These are phyloP conservation scores for Grosmannia huntii DNA, from an alignment of 2,329 filamentous ascomycete species.

Conservation along the genomic window DNA sequence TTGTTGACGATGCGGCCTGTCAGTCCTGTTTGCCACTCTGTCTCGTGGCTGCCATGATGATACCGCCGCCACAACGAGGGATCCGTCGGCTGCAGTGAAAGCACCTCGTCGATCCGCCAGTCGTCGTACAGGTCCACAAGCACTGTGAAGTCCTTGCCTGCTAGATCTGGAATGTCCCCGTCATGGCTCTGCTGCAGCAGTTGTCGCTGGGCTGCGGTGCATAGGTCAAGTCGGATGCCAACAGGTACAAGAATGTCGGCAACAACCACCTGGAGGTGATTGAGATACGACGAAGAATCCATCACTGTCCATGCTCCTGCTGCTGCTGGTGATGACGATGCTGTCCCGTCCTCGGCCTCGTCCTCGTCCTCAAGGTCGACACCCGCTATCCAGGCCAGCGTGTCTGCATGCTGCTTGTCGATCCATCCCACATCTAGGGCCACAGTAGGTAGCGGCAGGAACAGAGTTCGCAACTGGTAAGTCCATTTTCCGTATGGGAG, in stretches of 20 bases:
- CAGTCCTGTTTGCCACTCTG: background rate
- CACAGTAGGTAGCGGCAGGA: conserved; percentile 4
- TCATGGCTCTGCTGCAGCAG: background rate
- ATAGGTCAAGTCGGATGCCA: background rate
- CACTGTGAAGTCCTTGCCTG: conserved; percentile 9
- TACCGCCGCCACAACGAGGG: background rate
- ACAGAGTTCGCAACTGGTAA: conserved; percentile 1
- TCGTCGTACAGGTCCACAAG: conserved; percentile 11
- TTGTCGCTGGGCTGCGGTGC: background rate
- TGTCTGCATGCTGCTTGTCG: conserved; percentile 8
- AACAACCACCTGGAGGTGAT: conserved; percentile 5
- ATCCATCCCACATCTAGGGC: conserved; percentile 11
- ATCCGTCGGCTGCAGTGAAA: conserved; percentile 3
- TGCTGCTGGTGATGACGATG: background rate
- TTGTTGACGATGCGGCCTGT: conserved; percentile 5
- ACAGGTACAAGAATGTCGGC: conserved; percentile 10
- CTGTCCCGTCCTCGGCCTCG: background rate
- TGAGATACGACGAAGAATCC: background rate
- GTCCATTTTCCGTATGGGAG: conserved; percentile 6
- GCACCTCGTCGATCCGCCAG: conserved; percentile 11
- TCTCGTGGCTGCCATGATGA: background rate
- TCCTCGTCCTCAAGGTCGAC: background rate
- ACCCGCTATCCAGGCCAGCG: conserved; percentile 8
- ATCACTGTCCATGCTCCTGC: background rate
- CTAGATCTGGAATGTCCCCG: background rate